Conservation (phyloP, 805 yeast species). For the Teunomyces pallodes region DNA sequence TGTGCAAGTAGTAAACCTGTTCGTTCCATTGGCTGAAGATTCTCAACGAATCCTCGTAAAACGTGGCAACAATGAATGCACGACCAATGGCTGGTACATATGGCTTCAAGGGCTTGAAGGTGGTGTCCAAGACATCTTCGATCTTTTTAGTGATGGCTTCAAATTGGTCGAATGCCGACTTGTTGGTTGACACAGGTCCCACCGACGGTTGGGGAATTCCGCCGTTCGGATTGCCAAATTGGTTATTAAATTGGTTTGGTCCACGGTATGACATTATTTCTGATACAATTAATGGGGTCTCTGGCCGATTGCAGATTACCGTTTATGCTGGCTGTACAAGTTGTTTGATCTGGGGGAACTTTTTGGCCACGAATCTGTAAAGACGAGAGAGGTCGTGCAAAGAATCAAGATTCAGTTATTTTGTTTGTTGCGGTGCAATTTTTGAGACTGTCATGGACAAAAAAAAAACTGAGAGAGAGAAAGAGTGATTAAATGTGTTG, state of each 20-base stretch:
- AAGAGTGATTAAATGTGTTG: no score
- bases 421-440: background rate
- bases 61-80: slow-evolving; percentile 88
- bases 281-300: background rate
- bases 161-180: slow-evolving; percentile 36
- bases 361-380: background rate
- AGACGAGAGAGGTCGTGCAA: background rate
- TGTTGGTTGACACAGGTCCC: slow-evolving; percentile 31
- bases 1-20: slow-evolving; percentile 80
- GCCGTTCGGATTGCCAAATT: slow-evolving; percentile 19
- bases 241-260: slow-evolving; percentile 41
- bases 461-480: background rate
- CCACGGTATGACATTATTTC: slow-evolving; percentile 42
- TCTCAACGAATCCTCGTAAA: slow-evolving; percentile 84
- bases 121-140: slow-evolving; percentile 53
- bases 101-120: slow-evolving; percentile 57
- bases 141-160: slow-evolving; percentile 52
- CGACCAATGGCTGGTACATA: slow-evolving; percentile 87
- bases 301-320: background rate
- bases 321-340: background rate
- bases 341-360: background rate
- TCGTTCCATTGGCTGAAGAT: slow-evolving; percentile 86
- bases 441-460: background rate
- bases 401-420: background rate
- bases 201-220: slow-evolving; percentile 22